Conservation (phyloP, 176 grass and related monocot species). For the Zoysia japonica region DNA sequence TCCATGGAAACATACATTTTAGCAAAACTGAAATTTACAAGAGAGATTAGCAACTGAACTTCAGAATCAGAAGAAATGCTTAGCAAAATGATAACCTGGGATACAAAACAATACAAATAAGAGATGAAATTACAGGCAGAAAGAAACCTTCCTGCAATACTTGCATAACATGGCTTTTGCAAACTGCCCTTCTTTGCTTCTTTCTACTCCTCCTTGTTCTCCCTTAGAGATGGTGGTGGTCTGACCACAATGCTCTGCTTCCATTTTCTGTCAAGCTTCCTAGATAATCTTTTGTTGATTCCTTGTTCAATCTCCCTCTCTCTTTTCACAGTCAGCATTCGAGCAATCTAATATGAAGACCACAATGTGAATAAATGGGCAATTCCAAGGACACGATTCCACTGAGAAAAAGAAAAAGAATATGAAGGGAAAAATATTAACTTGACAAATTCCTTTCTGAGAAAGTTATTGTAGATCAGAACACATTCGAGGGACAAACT, state of each 20-base stretch:
- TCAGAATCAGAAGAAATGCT: constrained; percentile 31
- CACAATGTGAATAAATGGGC: constrained; percentile 10
- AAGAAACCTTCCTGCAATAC: constrained; percentile 48
- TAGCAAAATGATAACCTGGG: constrained; percentile 32
- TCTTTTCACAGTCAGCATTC: constrained; percentile 94
- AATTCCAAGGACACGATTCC: constrained; percentile 24
- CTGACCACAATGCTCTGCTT: constrained; percentile 82
- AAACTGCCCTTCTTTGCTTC: constrained; percentile 40
- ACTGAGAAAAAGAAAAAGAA: not conserved
- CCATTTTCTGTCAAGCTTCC: constrained; percentile 98
- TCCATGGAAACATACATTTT: no score
- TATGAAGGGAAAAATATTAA: constrained; percentile 2
- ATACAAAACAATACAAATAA: constrained; percentile 43
- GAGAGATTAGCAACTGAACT: constrained; percentile 17
- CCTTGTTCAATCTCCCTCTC: constrained; percentile 89
- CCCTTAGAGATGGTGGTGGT: constrained; percentile 85
- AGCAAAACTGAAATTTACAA: constrained; percentile 31
- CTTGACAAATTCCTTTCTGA: constrained; percentile 20
- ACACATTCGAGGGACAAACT: not conserved
- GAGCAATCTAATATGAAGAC: constrained; percentile 68
- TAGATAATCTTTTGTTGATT: constrained; percentile 91
- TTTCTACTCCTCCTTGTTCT: constrained; percentile 74
- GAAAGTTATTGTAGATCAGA: not conserved
- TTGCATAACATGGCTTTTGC: constrained; percentile 38
- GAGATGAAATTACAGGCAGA: constrained; percentile 45